Percentiles rank a stretch among this genome's conserved stretches.
These are phyloP conservation scores for Pseudoscleropodium purum DNA, from an alignment of 225 moss, liverwort and hornwort genomes.

Conservation along the genomic window DNA sequence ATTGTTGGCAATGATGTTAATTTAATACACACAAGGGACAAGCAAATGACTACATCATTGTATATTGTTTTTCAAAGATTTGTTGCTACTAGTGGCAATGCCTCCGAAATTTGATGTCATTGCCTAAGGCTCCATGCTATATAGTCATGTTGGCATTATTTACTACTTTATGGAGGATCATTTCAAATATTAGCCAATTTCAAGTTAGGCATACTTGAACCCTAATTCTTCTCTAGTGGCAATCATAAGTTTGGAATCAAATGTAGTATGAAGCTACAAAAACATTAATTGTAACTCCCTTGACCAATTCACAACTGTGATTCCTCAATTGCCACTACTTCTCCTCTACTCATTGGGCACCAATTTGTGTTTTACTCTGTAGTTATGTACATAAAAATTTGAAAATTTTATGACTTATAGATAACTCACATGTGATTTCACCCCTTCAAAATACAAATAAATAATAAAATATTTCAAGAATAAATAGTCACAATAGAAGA, in stretches of 20 bases:
- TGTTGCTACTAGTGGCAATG: no score
- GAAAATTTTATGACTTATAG: neutral
- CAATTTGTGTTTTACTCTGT: accelerated
- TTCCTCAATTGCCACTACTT: neutral
- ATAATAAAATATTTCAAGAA: neutral
- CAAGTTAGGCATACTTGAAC: no score
- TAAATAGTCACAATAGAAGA: neutral
- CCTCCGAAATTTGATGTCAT: no score
- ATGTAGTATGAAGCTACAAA: neutral
- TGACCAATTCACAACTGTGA: neutral
- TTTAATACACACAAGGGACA: no score
- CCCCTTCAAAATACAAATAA: neutral
- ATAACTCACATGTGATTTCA: neutral
- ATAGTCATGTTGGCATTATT: no score
- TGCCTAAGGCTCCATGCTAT: no score
- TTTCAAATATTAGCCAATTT: no score
- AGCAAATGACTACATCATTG: no score
- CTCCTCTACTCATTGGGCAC: accelerated
- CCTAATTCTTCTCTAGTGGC: no score
- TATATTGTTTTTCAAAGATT: no score
- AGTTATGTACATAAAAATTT: neutral
- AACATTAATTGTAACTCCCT: accelerated
- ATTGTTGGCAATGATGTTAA: no score
- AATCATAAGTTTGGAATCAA: neutral
- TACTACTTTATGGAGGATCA: no score